Percentiles rank a stretch among this genome's conserved stretches.
Evolutionary conservation across 768 basidiomycete genomes (phyloP).

Genomic region (Ephemerocybe angulata): DNA sequence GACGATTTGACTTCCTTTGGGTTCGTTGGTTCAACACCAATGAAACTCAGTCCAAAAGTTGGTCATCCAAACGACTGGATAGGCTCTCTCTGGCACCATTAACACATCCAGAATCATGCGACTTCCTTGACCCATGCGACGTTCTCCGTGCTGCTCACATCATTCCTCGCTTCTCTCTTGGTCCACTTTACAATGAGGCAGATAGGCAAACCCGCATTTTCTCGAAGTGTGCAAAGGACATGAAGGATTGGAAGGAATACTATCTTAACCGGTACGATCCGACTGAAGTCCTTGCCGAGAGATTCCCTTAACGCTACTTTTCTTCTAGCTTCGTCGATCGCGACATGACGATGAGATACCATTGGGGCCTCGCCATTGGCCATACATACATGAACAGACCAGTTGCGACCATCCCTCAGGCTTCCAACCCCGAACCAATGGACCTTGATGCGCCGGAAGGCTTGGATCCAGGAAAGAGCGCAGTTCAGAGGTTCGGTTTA

Average conservation of each 20-base stretch:
- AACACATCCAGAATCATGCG: neutral
- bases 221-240: neutral
- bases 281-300: neutral
- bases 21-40: neutral
- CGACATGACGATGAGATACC: conserved; percentile 1
- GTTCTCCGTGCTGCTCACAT: conserved; percentile 2
- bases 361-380: neutral
- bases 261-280: neutral
- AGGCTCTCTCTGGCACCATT: neutral
- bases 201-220: neutral
- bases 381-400: no score
- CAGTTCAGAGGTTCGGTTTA: no score
- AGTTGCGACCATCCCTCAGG: no score
- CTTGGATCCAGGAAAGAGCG: no score
- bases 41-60: neutral
- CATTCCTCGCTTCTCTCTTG: neutral
- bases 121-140: conserved; percentile 1
- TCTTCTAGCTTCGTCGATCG: neutral
- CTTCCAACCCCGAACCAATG: neutral
- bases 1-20: neutral
- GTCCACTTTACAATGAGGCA: neutral
- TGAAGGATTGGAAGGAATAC: neutral
- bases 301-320: neutral
- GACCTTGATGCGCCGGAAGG: no score
- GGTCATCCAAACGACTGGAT: neutral